Base-by-base conservation (phyloP, 1,139 yeast species). In the Candida sp. region DNA sequence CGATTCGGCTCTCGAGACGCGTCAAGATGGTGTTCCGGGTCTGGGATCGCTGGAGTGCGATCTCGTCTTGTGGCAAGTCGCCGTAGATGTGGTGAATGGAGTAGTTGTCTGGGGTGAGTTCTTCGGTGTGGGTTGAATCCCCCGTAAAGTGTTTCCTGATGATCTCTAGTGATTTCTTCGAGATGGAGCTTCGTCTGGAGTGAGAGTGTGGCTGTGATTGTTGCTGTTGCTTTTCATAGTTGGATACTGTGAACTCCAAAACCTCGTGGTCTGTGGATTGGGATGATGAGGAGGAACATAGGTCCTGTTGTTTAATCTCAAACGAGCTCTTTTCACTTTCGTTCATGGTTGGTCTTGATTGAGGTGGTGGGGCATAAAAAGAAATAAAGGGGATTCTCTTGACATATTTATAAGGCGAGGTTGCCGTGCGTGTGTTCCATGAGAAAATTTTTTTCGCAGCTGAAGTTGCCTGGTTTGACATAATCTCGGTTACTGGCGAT, bases 21-120 rank as follows among this genome's bases (percentile, higher is more conserved):
- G 68, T 65, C 26, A 80, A 62, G 23, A 79, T 72, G 8, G 80
- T 74, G 23, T 61, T 62, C 49, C 75, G 68, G 0, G 83, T 71
- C 40, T 62, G 67, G 2, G 73, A 69, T 53, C 84, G 65, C 46
- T 67, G 69, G 35, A 75, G 53, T 7, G 65, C 58, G 37, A 75
- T 73, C 41, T 67, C 70, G 22, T 63, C 61, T 26, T 67, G 61
- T 44, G 63, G 57, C 56, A 72, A 58, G 51, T 68, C 73, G 3
- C 78, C 77, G 52, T 66, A 74, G 22, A 74, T 72, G 28, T 72
- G 75, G 46, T 65, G 66, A 7, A 68, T 69, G 0, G 75, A 62
- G 54, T 61, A 70, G 26, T 58, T 48, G 12, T 52, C 44, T 25
- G n/a, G n/a, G n/a, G n/a, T n/a, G n/a, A 35, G 31, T n/a, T 50